phyloP scores from a whole-genome alignment of 2,329 filamentous ascomycete genomes.

The Rhinocladiella mackenziei region DNA sequence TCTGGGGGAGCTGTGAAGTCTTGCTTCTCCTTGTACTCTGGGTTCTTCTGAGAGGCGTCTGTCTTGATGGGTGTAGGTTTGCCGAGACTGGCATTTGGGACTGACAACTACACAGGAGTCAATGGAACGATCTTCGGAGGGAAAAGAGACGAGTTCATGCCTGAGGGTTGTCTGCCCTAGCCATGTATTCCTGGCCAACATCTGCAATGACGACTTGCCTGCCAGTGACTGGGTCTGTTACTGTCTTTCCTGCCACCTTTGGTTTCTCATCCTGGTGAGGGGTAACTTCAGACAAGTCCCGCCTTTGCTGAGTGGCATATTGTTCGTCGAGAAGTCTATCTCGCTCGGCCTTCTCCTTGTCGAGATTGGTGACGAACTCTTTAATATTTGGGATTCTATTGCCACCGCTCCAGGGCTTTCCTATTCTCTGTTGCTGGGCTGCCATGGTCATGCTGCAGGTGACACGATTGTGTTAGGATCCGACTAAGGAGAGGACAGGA shows the following conservation, averaged over 20 bases:
- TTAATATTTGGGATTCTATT: conserved; percentile 87
- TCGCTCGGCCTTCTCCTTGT: conserved; percentile 71
- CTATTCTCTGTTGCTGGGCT: conserved; percentile 44
- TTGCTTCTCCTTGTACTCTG: conserved; percentile 79
- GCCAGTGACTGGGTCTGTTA: conserved; percentile 85
- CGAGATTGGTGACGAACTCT: conserved; percentile 74
- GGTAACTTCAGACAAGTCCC: conserved; percentile 35
- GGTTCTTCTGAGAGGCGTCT: conserved; percentile 64
- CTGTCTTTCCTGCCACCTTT: conserved; percentile 52
- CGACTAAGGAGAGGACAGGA: background rate
- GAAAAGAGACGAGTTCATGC: conserved; percentile 42
- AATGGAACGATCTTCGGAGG: conserved; percentile 4
- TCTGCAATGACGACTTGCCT: conserved; percentile 82
- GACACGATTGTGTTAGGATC: background rate
- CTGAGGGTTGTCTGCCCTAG: conserved; percentile 66
- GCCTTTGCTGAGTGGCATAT: conserved; percentile 38
- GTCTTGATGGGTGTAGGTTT: conserved; percentile 65
- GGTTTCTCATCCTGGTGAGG: conserved; percentile 48
- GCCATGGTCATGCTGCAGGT: conserved; percentile 7
- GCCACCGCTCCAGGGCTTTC: conserved; percentile 72
- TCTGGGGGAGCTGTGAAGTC: conserved; percentile 89
- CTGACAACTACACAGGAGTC: conserved; percentile 56
- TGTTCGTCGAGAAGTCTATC: conserved; percentile 67
- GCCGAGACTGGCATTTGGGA: conserved; percentile 84
- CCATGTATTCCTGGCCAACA: conserved; percentile 65